phyloP scores from a whole-genome alignment of 2,329 filamentous ascomycete genomes.

The Trichoderma sp. region DNA sequence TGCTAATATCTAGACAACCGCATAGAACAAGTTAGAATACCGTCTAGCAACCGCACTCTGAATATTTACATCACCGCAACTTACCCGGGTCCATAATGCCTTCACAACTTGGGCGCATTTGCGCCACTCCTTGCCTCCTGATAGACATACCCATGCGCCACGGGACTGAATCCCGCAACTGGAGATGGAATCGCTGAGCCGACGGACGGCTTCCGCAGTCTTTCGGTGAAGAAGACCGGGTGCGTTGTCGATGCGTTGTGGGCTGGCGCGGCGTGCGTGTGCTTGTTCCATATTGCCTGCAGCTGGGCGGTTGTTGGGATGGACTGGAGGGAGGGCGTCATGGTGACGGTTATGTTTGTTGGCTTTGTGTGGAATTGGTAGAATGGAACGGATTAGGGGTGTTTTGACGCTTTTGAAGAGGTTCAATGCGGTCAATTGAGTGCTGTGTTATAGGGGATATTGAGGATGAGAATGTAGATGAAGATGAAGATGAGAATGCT shows the following conservation, averaged over 20 bases:
- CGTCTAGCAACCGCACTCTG: no score
- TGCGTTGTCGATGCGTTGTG: slow-evolving; percentile 62
- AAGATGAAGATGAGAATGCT: neutral
- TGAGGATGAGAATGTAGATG: neutral
- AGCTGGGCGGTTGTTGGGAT: slow-evolving; percentile 19
- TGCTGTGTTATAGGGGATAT: neutral
- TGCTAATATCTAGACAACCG: neutral
- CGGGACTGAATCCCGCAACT: slow-evolving; percentile 41
- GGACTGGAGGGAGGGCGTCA: neutral
- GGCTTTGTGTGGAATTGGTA: no score
- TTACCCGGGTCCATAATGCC: neutral
- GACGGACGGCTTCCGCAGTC: slow-evolving; percentile 55
- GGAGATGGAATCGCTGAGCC: slow-evolving; percentile 23
- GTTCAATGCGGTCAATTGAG: neutral
- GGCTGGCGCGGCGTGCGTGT: slow-evolving; percentile 25
- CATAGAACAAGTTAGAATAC: no score
- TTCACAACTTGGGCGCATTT: slow-evolving; percentile 39
- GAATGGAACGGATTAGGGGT: fast-evolving
- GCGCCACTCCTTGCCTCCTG: slow-evolving; percentile 40
- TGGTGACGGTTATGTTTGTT: neutral
- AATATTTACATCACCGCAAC: neutral
- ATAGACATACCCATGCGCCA: slow-evolving; percentile 61
- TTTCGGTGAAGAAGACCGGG: slow-evolving; percentile 72
- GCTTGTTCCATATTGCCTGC: slow-evolving; percentile 29
- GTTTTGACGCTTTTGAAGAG: no score